Evolutionary conservation across 805 yeast genomes (phyloP).

Genomic region (Clavispora fructus): DNA sequence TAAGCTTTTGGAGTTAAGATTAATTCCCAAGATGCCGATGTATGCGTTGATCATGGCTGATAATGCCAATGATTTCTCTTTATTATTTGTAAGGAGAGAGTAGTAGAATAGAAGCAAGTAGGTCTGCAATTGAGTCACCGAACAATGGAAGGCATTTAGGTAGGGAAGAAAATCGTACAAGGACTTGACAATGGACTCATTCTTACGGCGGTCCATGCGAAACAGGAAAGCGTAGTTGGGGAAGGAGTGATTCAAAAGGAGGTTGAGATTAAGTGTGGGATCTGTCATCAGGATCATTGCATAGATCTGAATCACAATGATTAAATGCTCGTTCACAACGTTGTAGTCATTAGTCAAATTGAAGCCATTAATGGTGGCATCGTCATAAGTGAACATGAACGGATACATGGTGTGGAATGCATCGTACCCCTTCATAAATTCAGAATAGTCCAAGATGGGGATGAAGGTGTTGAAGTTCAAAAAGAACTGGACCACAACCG

Average conservation of each 20-base stretch:
- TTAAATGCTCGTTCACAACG: conserved; percentile 38
- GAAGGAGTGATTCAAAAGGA: conserved; percentile 32
- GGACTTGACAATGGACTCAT: conserved; percentile 24
- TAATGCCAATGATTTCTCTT: conserved; percentile 34
- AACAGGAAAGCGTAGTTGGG: conserved; percentile 23
- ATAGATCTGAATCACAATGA: conserved; percentile 43
- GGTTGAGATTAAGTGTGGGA: conserved; percentile 38
- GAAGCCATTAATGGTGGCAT: conserved; percentile 43
- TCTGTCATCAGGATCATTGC: conserved; percentile 50
- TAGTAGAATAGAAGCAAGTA: conserved; percentile 45
- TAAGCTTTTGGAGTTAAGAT: conserved; percentile 34
- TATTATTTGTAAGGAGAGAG: conserved; percentile 39
- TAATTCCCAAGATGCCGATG: conserved; percentile 39
- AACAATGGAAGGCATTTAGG: conserved; percentile 44
- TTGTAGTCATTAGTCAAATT: conserved; percentile 40
- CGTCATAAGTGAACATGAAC: conserved; percentile 42
- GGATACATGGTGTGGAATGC: conserved; percentile 45
- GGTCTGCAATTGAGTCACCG: conserved; percentile 46
- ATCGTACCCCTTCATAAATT: conserved; percentile 48
- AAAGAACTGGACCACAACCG: conserved; percentile 44
- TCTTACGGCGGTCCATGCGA: conserved; percentile 8
- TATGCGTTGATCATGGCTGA: conserved; percentile 37
- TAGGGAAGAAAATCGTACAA: conserved; percentile 42
- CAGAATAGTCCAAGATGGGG: conserved; percentile 50
- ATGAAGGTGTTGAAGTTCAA: conserved; percentile 48